Percentiles rank a stretch among this genome's conserved stretches.
phyloP scores from a whole-genome alignment of 805 yeast species.

The Candida maris region DNA sequence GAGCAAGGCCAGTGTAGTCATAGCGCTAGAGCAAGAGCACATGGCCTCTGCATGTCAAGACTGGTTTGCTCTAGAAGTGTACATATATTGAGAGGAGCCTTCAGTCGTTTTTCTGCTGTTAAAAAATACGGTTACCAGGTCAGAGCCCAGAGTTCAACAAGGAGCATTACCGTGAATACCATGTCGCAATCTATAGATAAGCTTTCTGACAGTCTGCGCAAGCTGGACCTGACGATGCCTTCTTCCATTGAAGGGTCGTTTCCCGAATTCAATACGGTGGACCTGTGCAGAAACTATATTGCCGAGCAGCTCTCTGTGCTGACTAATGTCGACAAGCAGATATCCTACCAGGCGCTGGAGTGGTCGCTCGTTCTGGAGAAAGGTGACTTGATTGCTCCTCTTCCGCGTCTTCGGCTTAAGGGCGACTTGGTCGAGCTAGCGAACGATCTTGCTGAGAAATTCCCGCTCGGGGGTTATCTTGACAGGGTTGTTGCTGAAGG shows the following conservation, averaged over 20 bases:
- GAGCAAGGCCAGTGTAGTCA: no score
- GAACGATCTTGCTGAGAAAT: constrained; percentile 69
- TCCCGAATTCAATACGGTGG: constrained; percentile 79
- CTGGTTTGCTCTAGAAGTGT: not conserved
- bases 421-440: constrained; percentile 79
- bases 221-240: constrained; percentile 36
- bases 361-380: constrained; percentile 81
- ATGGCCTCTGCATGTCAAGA: constrained; percentile 2
- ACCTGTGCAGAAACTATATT: constrained; percentile 85
- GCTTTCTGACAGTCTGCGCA: constrained; percentile 22
- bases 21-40: no score
- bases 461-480: constrained; percentile 70
- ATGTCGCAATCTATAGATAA: constrained; percentile 26
- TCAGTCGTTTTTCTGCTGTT: not conserved
- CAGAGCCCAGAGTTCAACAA: constrained; percentile 2
- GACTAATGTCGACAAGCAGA: constrained; percentile 62
- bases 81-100: not conserved
- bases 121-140: constrained; percentile 1
- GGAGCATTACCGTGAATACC: constrained; percentile 3
- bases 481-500: constrained; percentile 78
- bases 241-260: constrained; percentile 51
- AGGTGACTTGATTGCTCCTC: constrained; percentile 89
- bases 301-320: constrained; percentile 70
- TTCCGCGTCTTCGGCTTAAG: constrained; percentile 84
- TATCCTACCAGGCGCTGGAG: constrained; percentile 84